Evolutionary conservation across 2,329 filamentous ascomycete species (phyloP).

Genomic region (Dothideomycetes sp.): DNA sequence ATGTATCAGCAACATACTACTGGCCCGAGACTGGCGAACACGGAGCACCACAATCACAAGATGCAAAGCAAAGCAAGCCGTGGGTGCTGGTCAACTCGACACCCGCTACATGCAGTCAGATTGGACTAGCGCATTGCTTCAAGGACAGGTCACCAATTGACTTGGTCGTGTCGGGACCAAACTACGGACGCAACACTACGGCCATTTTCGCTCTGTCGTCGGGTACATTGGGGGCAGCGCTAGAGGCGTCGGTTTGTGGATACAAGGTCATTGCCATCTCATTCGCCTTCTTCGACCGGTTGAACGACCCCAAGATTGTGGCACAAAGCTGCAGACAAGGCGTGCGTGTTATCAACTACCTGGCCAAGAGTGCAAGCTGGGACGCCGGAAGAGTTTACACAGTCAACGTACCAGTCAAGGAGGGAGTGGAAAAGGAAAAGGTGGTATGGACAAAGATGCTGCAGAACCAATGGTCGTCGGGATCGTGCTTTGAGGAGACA

Average conservation of each 20-base stretch:
- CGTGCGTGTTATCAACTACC: constrained; percentile 67
- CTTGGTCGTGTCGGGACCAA: constrained; percentile 41
- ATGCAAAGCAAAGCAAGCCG: constrained; percentile 30
- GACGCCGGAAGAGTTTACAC: constrained; percentile 67
- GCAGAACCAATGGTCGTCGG: constrained; percentile 82
- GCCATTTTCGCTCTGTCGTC: constrained; percentile 41
- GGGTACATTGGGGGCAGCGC: constrained; percentile 41
- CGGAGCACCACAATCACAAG: constrained; percentile 1
- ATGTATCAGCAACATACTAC: constrained; percentile 52
- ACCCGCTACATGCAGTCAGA: constrained; percentile 41
- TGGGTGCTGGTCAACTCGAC: constrained; percentile 44
- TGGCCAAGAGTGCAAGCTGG: constrained; percentile 63
- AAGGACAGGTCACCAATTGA: constrained; percentile 35
- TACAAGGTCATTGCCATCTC: constrained; percentile 65
- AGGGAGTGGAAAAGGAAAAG: constrained; percentile 50
- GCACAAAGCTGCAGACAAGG: constrained; percentile 64
- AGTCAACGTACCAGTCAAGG: constrained; percentile 76
- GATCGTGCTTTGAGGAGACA: constrained; percentile 77
- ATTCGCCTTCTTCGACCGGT: constrained; percentile 80
- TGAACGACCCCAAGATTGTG: constrained; percentile 76
- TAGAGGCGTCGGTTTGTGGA: constrained; percentile 41
- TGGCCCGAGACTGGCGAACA: constrained; percentile 28
- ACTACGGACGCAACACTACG: constrained; percentile 37
- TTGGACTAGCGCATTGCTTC: constrained; percentile 41
- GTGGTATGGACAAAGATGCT: constrained; percentile 78